phyloP scores from a whole-genome alignment of 2,329 filamentous ascomycete species.

The Verticillium zaregamsianum region DNA sequence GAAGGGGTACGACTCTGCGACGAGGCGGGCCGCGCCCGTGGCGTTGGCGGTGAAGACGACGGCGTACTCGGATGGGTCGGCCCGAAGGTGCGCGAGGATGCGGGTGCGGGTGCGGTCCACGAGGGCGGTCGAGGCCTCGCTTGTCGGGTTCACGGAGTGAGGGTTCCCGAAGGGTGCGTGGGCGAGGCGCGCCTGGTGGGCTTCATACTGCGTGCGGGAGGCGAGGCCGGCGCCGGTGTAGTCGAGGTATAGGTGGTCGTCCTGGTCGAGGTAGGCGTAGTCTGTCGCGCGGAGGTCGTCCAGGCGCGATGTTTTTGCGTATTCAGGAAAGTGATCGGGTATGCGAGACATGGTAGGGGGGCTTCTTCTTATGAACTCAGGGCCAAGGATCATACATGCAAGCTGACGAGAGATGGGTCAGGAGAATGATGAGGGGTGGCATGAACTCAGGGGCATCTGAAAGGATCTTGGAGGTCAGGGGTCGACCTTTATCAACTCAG shows the following conservation, averaged over 20 bases:
- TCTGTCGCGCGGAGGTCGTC: slow-evolving; percentile 26
- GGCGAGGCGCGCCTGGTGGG: slow-evolving; percentile 24
- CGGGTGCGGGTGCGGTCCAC: slow-evolving; percentile 25
- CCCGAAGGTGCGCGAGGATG: slow-evolving; percentile 28
- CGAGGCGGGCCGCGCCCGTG: slow-evolving; percentile 30
- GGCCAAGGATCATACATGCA: not conserved
- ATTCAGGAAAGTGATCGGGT: slow-evolving; percentile 25
- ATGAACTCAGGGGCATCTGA: not conserved
- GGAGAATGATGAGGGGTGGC: too few relatives aligned
- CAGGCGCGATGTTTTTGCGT: slow-evolving; percentile 22
- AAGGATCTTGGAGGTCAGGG: not conserved
- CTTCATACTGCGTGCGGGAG: slow-evolving; percentile 24
- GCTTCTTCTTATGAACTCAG: not conserved
- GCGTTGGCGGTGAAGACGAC: slow-evolving; percentile 37
- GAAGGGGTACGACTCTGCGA: slow-evolving; percentile 35
- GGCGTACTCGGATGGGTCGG: slow-evolving; percentile 30
- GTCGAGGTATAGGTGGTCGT: slow-evolving; percentile 35
- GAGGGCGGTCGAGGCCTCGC: slow-evolving; percentile 25
- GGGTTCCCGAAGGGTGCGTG: slow-evolving; percentile 32
- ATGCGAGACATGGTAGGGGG: slow-evolving; percentile 6
- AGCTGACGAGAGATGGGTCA: too few relatives aligned
- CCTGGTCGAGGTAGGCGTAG: slow-evolving; percentile 31
- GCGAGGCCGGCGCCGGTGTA: slow-evolving; percentile 35
- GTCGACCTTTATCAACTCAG: not conserved
- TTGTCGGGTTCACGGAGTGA: slow-evolving; percentile 33